Conservation (phyloP, 2,329 filamentous ascomycete genomes). For the Amphichorda felina region DNA sequence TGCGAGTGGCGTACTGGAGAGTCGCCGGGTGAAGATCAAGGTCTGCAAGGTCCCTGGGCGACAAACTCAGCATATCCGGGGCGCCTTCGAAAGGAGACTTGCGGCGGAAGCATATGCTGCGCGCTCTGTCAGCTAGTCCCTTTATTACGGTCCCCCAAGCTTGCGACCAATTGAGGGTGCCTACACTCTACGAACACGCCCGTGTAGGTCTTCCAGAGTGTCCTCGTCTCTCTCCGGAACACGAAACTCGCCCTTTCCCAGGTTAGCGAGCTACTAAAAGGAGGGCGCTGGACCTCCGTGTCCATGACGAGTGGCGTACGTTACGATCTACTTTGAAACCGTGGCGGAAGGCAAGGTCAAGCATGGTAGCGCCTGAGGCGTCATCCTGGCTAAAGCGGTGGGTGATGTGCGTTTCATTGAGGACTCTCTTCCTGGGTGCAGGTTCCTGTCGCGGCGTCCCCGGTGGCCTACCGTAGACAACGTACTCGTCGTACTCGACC, state of each 20-base stretch:
- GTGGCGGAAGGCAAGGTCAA: slow-evolving; percentile 19
- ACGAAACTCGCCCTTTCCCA: slow-evolving; percentile 14
- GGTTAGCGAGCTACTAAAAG: background rate
- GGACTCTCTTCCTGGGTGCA: background rate
- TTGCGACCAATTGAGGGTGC: background rate
- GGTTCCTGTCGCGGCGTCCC: background rate
- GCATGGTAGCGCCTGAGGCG: slow-evolving; percentile 15
- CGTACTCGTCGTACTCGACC: slow-evolving; percentile 25
- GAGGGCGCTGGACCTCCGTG: too few relatives aligned
- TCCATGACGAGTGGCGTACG: slow-evolving; percentile 8
- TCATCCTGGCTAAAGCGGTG: slow-evolving; percentile 21
- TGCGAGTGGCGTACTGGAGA: slow-evolving; percentile 23
- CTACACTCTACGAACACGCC: slow-evolving; percentile 22
- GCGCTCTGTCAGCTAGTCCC: slow-evolving; percentile 3
- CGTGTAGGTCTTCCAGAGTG: slow-evolving; percentile 15
- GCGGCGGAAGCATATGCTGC: slow-evolving; percentile 23
- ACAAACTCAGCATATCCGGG: slow-evolving; percentile 23
- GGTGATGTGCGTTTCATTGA: slow-evolving; percentile 13
- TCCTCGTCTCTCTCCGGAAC: slow-evolving; percentile 9
- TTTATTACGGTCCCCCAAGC: background rate
- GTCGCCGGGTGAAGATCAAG: slow-evolving; percentile 26
- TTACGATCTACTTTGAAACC: slow-evolving; percentile 16
- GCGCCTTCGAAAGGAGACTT: slow-evolving; percentile 16
- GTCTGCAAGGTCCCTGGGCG: slow-evolving; percentile 18
- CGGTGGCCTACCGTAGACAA: slow-evolving; percentile 16